phyloP scores from a whole-genome alignment of 1,284 basidiomycete species.

The Dichomitus squalens region DNA sequence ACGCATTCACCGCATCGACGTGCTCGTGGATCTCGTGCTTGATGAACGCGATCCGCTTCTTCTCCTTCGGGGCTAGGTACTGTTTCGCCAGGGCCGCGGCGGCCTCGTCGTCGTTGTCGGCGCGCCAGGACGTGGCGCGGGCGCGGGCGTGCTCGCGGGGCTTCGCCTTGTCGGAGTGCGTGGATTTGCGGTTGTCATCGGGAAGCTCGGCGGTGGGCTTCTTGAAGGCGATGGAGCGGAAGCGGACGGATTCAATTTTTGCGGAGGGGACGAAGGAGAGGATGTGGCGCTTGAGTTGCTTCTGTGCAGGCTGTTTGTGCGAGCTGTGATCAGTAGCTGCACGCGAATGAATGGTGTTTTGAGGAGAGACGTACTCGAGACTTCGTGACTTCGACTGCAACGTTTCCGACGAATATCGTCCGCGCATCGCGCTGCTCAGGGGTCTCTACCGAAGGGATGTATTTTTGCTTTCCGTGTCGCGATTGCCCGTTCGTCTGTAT shows the following conservation, averaged over 20 bases:
- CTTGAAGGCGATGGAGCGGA: constrained; percentile 88
- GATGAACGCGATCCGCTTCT: constrained; percentile 95
- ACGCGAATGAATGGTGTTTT: background rate
- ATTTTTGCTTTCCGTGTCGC: constrained; percentile 37
- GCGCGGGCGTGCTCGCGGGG: constrained; percentile 56
- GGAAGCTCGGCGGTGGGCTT: constrained; percentile 71
- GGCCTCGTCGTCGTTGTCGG: constrained; percentile 41
- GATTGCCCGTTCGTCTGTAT: constrained; percentile 20
- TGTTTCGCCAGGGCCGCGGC: constrained; percentile 50
- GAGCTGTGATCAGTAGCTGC: background rate
- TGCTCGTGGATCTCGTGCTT: constrained; percentile 84
- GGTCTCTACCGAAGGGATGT: constrained; percentile 69
- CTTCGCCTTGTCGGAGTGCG: constrained; percentile 34
- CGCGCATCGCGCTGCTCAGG: constrained; percentile 72
- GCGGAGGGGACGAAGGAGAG: constrained; percentile 67
- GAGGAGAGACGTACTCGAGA: constrained; percentile 57
- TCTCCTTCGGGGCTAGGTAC: constrained; percentile 82
- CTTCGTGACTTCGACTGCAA: constrained; percentile 77
- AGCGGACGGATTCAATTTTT: constrained; percentile 88
- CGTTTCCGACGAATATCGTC: constrained; percentile 94
- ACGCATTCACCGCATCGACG: constrained; percentile 78
- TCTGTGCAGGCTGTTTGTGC: constrained; percentile 52
- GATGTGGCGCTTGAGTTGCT: constrained; percentile 75
- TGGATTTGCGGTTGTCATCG: constrained; percentile 32
- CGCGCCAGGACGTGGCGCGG: constrained; percentile 72